Evolutionary conservation across 176 grass and related monocot genomes (phyloP), one percentile per base, ranked within the genome.

Genomic region (Tillandsia fasciculata): DNA sequence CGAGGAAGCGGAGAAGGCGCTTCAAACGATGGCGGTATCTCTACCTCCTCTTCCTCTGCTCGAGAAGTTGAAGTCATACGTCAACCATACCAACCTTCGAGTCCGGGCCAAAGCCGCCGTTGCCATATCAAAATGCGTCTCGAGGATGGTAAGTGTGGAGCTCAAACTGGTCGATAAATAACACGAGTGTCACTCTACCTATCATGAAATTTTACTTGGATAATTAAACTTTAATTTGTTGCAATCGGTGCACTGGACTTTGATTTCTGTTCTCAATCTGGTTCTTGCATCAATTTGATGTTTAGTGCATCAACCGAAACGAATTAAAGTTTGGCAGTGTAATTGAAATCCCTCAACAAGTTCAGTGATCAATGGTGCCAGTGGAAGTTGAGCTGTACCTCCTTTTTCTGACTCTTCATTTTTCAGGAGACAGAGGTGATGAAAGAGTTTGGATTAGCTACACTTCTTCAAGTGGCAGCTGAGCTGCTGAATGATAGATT

Each of bases 1-100:
- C 64, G 95, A 99, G 77, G 95, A 99, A 75, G 95, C 95, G 10
- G 90, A 99, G 75, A 99, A 88, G 78, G 77, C 89, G 67, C 80
- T 90, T 12, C 82, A 86, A 49, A 77, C 85, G 51, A 90, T 99
- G 95, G 89, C 89, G 1, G 58, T 81, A 13, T 90, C 82, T 22
- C 82, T 90, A 77, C 79, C 95, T 2, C 90, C 95, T 10, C 77
- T 88, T 0, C 87, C 90, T 0, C 63, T 99, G 52, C 73, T 99
- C 12, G 84, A 52, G 80, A 99, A 99, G 81, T 74, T 99, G 24
- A 79, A 78, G 48, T 53, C 84, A 59, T 99, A 83, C 70, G 87
- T 91, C 64, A 86, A 76, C 76, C 90, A 99, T 84, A 74, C 87
- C 51, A 99, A 99, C 83, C 95, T 86, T 70, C 73, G 95, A 69